Base-by-base conservation (phyloP, 169 alveolate species). In the Eimeria falciformis region DNA sequence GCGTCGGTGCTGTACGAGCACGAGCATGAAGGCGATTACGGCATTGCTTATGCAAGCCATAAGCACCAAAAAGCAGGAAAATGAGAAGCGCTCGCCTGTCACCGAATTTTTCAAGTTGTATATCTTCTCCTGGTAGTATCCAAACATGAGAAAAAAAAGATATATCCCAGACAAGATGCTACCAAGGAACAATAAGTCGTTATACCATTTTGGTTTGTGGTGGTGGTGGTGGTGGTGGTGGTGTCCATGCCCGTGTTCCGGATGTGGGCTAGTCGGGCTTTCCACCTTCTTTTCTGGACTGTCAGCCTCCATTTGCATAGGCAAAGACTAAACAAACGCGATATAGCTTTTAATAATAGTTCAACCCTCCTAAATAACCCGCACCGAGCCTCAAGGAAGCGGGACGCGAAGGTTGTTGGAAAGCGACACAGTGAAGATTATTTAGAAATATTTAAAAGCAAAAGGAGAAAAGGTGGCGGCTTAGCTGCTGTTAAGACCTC, bases 91-190 rank as follows among this genome's bases (percentile, higher is more conserved):
- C n/a, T 65, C 55, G 2, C 79, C 81, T 0, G 94, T 53, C 2
- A 9, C 23, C 0, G 84, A 75, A 43, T 91, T 46, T 2, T 43
- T 33, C 40, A 33, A 23, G 58, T 46, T 82, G 75, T 45, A 91
- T 33, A 91, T 53, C 68, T 66, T 53, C 43, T 91, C 94, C 75
- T 91, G 94, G n/a, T 33, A 62, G 47, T 46, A 43, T 7, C 89
- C 87, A 33, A 82, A 82, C 86, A 75, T 65, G 6, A 81, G n/a
- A 78, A 55, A 91, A n/a, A 43, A 91, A 5, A 91, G 25, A 47
- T 81, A 91, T 9, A 91, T 81, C 3, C 92, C 92, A 2, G 66
- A 29, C 12, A 91, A 37, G 50, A 82, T 21, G 45, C 23, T 33
- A 62, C 90, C 78, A 11, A 82, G 33, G 55, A 50, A 53, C 5